These are phyloP conservation scores for Morella rubra DNA, from an alignment of 306 rosid species.

Conservation along the genomic window DNA sequence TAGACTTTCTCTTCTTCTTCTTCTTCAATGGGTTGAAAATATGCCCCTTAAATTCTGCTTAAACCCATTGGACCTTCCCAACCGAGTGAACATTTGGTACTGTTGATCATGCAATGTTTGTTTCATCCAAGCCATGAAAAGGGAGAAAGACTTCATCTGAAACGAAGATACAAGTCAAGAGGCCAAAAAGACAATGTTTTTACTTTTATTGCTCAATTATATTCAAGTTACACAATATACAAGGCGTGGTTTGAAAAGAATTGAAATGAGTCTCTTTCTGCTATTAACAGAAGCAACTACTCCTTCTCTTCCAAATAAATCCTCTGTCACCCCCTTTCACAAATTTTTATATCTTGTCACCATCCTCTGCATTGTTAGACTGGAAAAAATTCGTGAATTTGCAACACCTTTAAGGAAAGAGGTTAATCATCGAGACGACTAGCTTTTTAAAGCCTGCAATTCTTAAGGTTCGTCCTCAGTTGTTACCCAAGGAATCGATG, in stretches of 20 bases:
- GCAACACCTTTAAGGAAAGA: neutral
- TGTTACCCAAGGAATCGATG: constrained; percentile 14
- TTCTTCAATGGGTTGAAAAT: no score
- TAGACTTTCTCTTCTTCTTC: no score
- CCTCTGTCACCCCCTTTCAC: neutral
- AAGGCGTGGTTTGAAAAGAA: neutral
- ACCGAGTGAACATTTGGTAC: no score
- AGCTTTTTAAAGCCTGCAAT: neutral
- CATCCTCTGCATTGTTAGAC: neutral
- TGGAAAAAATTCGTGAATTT: neutral
- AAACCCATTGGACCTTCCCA: no score
- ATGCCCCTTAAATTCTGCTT: no score
- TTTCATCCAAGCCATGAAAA: neutral
- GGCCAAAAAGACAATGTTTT: neutral
- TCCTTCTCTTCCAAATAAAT: neutral
- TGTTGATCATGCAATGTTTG: neutral
- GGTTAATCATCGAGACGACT: neutral
- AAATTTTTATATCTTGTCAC: neutral
- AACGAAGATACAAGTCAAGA: neutral
- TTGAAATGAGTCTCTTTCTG: neutral
- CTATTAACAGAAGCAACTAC: neutral
- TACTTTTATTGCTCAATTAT: neutral
- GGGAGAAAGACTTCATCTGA: neutral
- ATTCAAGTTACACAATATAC: neutral
- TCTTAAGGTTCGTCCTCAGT: constrained; percentile 24